These are phyloP conservation scores for Nidula niveotomentosa DNA, from an alignment of 1,284 basidiomycete species.

Conservation along the genomic window DNA sequence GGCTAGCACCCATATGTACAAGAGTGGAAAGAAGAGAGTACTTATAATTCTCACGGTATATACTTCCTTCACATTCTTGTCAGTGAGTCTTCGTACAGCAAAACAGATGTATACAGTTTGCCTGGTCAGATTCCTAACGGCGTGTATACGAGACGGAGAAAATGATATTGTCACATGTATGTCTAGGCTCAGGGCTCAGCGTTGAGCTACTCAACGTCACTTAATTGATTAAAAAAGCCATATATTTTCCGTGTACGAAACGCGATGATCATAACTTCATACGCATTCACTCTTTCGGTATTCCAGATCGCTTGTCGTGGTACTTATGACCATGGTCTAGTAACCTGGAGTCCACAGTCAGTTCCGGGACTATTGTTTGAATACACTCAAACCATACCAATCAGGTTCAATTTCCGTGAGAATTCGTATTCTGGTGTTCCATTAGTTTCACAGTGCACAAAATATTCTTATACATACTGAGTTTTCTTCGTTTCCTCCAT, in stretches of 20 bases:
- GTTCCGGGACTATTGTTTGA: not conserved
- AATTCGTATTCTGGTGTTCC: slow-evolving; percentile 35
- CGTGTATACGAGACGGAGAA: too few species aligned
- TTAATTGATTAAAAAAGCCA: too few species aligned
- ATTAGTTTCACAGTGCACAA: slow-evolving; percentile 1
- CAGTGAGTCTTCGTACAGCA: too few species aligned
- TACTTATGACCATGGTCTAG: slow-evolving; percentile 39
- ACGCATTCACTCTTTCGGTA: not conserved
- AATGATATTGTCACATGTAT: too few species aligned
- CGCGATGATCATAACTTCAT: too few species aligned
- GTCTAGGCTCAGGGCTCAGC: too few species aligned
- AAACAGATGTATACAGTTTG: too few species aligned
- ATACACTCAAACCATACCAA: slow-evolving; percentile 26
- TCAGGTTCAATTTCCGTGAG: slow-evolving; percentile 46
- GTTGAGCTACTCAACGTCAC: too few species aligned
- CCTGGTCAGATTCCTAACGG: too few species aligned
- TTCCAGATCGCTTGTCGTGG: slow-evolving; percentile 13
- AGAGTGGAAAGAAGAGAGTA: not conserved
- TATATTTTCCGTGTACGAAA: too few species aligned
- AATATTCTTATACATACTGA: slow-evolving; percentile 50
- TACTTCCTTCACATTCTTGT: too few species aligned
- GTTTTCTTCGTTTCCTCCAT: slow-evolving; percentile 95
- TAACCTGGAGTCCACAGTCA: slow-evolving; percentile 20
- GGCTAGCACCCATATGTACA: slow-evolving; percentile 62
- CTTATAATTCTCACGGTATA: not conserved